phyloP scores from a whole-genome alignment of 805 yeast genomes.

The Saccharomycopsis sp. region DNA sequence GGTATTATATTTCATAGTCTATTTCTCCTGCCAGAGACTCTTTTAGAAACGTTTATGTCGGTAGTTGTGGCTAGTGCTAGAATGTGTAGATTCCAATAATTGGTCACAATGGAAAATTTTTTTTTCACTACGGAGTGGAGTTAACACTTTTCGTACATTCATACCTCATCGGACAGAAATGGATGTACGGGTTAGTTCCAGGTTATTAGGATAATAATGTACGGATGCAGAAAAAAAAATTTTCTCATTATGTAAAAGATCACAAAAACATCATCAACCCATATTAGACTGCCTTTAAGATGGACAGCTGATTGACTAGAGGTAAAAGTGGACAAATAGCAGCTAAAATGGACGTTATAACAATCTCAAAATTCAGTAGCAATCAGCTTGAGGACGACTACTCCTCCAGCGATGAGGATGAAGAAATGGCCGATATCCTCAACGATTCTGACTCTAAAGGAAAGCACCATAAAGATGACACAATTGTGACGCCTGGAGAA shows the following conservation, averaged over 20 bases:
- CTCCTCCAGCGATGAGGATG: conserved; percentile 26
- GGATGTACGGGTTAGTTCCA: too few relatives aligned
- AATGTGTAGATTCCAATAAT: neutral
- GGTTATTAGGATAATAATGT: too few relatives aligned
- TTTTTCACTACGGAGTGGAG: neutral
- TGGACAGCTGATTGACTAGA: too few relatives aligned
- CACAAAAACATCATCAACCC: too few relatives aligned
- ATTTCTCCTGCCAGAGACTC: too few relatives aligned
- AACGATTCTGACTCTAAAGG: neutral
- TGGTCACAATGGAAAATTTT: neutral
- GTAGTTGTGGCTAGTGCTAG: neutral
- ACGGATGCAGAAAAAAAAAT: neutral
- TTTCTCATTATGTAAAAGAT: too few relatives aligned
- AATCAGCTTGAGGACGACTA: conserved; percentile 20
- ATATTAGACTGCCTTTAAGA: too few relatives aligned
- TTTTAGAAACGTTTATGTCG: neutral
- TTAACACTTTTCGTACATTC: neutral
- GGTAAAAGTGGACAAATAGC: neutral
- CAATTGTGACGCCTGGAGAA: conserved; percentile 91
- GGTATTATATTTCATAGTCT: neutral
- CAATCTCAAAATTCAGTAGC: conserved; percentile 17
- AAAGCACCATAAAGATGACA: conserved; percentile 21
- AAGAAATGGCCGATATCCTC: conserved; percentile 24
- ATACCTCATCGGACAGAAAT: too few relatives aligned
- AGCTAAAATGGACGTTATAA: conserved; percentile 16